A percentile compares a stretch with the other conserved stretches of the same genome.
phyloP scores from a whole-genome alignment of 1,284 basidiomycete species.

The Naganishia sp. region DNA sequence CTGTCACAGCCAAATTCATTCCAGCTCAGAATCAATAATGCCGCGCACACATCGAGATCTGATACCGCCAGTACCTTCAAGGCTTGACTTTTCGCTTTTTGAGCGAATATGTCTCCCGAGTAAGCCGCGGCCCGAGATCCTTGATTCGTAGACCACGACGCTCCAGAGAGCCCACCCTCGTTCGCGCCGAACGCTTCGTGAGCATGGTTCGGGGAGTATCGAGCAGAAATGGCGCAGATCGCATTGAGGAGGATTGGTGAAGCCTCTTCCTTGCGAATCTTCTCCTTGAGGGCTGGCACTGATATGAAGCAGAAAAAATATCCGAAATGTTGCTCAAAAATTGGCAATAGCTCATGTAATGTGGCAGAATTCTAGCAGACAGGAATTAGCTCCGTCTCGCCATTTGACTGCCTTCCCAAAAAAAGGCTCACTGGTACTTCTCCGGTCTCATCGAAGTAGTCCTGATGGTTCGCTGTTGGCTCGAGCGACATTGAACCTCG shows the following conservation, averaged over 20 bases:
- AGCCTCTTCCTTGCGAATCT: background rate
- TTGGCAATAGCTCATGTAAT: constrained; percentile 32
- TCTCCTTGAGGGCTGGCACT: constrained; percentile 5
- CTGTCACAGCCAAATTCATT: constrained; percentile 38
- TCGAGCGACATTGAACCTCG: constrained; percentile 5
- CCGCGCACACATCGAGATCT: constrained; percentile 31
- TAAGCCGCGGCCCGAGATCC: background rate
- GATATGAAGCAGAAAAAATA: constrained; percentile 37
- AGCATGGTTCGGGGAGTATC: constrained; percentile 31
- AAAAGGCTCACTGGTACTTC: constrained; percentile 23
- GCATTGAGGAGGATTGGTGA: constrained; percentile 36
- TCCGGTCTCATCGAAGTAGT: constrained; percentile 17
- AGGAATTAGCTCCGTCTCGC: constrained; percentile 12
- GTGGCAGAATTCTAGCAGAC: constrained; percentile 19
- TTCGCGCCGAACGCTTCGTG: constrained; percentile 11
- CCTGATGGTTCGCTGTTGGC: constrained; percentile 1
- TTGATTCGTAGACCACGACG: constrained; percentile 12
- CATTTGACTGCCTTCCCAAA: background rate
- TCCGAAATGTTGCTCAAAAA: constrained; percentile 35
- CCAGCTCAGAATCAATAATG: constrained; percentile 38
- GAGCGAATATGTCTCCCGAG: constrained; percentile 26
- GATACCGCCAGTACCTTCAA: constrained; percentile 31
- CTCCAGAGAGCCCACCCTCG: background rate
- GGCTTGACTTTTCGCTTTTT: constrained; percentile 37
- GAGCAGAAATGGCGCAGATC: constrained; percentile 35